A percentile compares a stretch with the other conserved stretches of the same genome.
These are phyloP conservation scores for Fusarium sp. DNA, from an alignment of 2,329 filamentous ascomycete genomes.

Conservation along the genomic window DNA sequence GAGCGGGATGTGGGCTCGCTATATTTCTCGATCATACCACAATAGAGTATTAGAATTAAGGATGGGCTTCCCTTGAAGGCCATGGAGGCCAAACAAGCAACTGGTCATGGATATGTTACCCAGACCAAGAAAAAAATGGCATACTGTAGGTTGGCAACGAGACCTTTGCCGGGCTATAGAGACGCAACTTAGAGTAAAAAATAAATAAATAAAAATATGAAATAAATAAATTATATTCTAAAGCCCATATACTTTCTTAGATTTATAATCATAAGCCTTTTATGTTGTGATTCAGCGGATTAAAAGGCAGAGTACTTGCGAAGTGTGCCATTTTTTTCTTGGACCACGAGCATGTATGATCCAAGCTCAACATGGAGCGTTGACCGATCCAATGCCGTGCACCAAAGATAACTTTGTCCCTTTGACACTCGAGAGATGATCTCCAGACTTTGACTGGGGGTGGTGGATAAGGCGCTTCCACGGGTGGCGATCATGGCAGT, in stretches of 20 bases:
- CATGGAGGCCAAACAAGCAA: not conserved
- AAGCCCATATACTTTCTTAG: no score
- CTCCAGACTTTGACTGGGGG: not conserved
- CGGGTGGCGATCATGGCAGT: not conserved
- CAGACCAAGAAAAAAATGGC: no score
- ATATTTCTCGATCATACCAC: not conserved
- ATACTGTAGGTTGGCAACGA: no score
- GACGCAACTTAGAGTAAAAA: no score
- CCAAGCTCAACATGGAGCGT: not conserved
- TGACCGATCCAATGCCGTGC: not conserved
- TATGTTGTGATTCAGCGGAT: no score
- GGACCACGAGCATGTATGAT: not conserved
- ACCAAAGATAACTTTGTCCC: not conserved
- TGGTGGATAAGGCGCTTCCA: not conserved
- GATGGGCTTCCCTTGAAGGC: not conserved
- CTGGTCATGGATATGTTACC: not conserved
- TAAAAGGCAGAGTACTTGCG: no score
- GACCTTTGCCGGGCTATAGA: no score
- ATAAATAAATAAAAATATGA: no score
- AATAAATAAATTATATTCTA: no score
- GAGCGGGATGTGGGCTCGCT: not conserved
- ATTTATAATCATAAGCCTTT: no score
- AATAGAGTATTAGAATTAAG: not conserved
- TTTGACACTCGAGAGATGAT: not conserved
- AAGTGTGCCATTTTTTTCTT: no score